Percentiles rank a stretch among this genome's conserved stretches.
These are phyloP conservation scores for Trichophyton benhamiae DNA, from an alignment of 2,329 filamentous ascomycete genomes.

Conservation along the genomic window DNA sequence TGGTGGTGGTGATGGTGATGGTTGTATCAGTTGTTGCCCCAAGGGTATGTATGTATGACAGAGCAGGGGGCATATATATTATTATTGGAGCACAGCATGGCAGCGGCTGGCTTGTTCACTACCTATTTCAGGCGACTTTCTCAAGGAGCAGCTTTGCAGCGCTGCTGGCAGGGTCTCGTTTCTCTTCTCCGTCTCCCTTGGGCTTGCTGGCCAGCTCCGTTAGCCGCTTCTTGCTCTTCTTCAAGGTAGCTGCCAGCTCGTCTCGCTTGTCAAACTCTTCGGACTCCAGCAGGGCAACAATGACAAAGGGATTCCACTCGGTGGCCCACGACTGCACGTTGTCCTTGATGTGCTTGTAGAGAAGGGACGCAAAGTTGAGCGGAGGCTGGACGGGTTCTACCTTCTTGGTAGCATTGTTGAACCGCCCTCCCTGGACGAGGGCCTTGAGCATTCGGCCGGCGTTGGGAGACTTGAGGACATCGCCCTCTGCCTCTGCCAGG, in stretches of 20 bases:
- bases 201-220: conserved; percentile 40
- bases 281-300: conserved; percentile 69
- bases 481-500: conserved; percentile 30
- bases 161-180: conserved; percentile 32
- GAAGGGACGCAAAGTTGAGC: conserved; percentile 63
- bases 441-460: conserved; percentile 81
- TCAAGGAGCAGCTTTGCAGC: conserved; percentile 35
- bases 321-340: conserved; percentile 73
- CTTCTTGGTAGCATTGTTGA: conserved; percentile 60
- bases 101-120: neutral
- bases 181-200: conserved; percentile 38
- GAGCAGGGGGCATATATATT: neutral
- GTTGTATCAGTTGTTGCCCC: neutral
- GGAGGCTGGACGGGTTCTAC: conserved; percentile 61
- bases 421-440: conserved; percentile 78
- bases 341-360: conserved; percentile 72
- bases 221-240: conserved; percentile 59
- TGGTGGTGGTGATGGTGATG: neutral
- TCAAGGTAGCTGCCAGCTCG: conserved; percentile 57
- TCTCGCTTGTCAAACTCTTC: conserved; percentile 54
- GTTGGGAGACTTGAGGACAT: conserved; percentile 49
- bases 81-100: neutral
- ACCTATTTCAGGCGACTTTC: conserved; percentile 15
- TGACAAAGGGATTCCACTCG: conserved; percentile 72
- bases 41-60: neutral